phyloP scores from a whole-genome alignment of 2,329 filamentous ascomycete genomes.

The Colletotrichum lentis region DNA sequence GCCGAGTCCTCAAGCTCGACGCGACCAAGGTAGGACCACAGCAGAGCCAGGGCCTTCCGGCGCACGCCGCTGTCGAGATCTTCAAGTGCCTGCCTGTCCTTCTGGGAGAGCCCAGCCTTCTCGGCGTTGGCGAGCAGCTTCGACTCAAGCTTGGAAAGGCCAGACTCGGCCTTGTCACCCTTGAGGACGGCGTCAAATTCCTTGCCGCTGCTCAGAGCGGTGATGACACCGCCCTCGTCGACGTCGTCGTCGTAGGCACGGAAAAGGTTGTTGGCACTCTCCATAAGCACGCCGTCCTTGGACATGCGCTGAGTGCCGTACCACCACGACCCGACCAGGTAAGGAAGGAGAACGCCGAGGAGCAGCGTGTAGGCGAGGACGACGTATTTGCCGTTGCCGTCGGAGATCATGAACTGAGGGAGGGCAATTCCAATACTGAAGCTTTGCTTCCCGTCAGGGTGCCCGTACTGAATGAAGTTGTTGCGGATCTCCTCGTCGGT shows the following conservation, averaged over 20 bases:
- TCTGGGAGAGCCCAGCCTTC: constrained; percentile 69
- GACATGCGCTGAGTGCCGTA: constrained; percentile 94
- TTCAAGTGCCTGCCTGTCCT: constrained; percentile 80
- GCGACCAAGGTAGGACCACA: constrained; percentile 95
- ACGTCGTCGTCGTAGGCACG: constrained; percentile 88
- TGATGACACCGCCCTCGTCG: constrained; percentile 79
- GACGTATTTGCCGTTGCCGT: constrained; percentile 95
- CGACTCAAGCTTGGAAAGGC: constrained; percentile 84
- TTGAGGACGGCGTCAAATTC: constrained; percentile 82
- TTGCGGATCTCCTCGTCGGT: constrained; percentile 97
- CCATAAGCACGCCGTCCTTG: constrained; percentile 90
- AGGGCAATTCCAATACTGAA: constrained; percentile 97
- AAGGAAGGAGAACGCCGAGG: constrained; percentile 89
- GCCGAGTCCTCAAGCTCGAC: constrained; percentile 81
- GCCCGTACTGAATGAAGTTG: constrained; percentile 94
- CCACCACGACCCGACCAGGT: constrained; percentile 97
- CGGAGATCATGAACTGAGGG: constrained; percentile 89
- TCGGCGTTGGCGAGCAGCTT: constrained; percentile 68
- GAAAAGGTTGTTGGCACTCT: constrained; percentile 94
- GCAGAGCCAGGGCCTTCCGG: constrained; percentile 84
- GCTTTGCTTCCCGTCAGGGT: constrained; percentile 97
- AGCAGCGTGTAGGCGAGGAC: constrained; percentile 87
- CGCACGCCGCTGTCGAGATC: constrained; percentile 81
- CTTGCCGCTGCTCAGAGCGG: constrained; percentile 82
- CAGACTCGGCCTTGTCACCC: constrained; percentile 80